These are phyloP conservation scores for Ogataea wickerhamii DNA, from an alignment of 805 yeast genomes.

Conservation along the genomic window DNA sequence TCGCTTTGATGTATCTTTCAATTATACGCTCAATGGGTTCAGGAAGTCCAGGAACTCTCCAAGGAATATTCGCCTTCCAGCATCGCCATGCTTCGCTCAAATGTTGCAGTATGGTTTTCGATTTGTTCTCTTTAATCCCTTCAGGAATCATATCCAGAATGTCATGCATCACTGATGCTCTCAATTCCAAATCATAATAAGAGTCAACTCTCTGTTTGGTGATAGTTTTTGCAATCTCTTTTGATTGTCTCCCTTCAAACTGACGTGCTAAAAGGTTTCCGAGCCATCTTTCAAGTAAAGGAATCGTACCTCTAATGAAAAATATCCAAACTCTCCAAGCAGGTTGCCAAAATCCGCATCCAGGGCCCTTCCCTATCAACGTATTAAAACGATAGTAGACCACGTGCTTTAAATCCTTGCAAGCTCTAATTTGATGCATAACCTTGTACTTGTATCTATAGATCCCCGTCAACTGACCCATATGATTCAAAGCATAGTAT, in stretches of 20 bases:
- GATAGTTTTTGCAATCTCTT: slow-evolving; percentile 87
- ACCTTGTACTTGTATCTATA: slow-evolving; percentile 95
- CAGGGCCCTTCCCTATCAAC: slow-evolving; percentile 95
- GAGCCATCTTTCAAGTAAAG: slow-evolving; percentile 90
- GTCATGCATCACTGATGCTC: slow-evolving; percentile 94
- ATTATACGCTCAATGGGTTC: slow-evolving; percentile 83
- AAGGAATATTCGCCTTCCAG: slow-evolving; percentile 98
- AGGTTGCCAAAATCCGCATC: slow-evolving; percentile 99
- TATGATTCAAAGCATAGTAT: slow-evolving; percentile 83
- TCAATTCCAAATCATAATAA: slow-evolving; percentile 85
- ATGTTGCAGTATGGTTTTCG: slow-evolving; percentile 87
- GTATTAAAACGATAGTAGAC: slow-evolving; percentile 81
- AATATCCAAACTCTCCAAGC: slow-evolving; percentile 97
- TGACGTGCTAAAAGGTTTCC: slow-evolving; percentile 89
- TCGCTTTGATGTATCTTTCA: slow-evolving; percentile 85
- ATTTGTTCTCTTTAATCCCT: slow-evolving; percentile 80
- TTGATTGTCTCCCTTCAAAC: slow-evolving; percentile 91
- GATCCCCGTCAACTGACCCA: slow-evolving; percentile 95
- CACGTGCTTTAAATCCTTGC: slow-evolving; percentile 92
- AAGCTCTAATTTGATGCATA: slow-evolving; percentile 96
- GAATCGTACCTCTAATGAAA: slow-evolving; percentile 87
- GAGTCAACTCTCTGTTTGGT: slow-evolving; percentile 96
- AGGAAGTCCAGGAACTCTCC: slow-evolving; percentile 97
- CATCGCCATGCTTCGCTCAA: slow-evolving; percentile 98
- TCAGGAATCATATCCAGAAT: slow-evolving; percentile 97